Evolutionary conservation across 2,329 filamentous ascomycete genomes (phyloP).

Genomic region (Myotisia sp.): DNA sequence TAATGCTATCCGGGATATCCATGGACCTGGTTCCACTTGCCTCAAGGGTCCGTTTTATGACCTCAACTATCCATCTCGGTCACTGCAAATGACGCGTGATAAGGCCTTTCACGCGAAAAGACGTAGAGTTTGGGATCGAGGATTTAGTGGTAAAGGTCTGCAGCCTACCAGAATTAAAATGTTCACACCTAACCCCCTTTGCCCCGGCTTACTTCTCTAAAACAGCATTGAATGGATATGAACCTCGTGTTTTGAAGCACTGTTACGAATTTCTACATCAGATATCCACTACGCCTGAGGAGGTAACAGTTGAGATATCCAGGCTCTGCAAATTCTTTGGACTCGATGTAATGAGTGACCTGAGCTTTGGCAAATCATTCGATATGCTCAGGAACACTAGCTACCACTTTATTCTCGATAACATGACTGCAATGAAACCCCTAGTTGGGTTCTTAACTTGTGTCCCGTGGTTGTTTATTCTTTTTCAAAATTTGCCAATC

Average conservation of each 20-base stretch:
- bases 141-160: constrained; percentile 19
- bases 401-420: constrained; percentile 14
- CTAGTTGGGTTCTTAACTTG: constrained; percentile 12
- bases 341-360: constrained; percentile 25
- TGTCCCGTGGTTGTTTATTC: constrained; percentile 15
- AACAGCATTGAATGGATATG: constrained; percentile 8
- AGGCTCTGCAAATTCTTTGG: constrained; percentile 16
- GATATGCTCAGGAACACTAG: constrained; percentile 19
- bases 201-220: background rate
- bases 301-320: constrained; percentile 7
- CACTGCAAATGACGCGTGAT: constrained; percentile 15
- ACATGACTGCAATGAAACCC: constrained; percentile 12
- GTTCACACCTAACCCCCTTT: background rate
- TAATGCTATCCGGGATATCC: constrained; percentile 10
- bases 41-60: constrained; percentile 19
- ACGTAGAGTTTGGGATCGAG: constrained; percentile 20
- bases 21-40: constrained; percentile 13
- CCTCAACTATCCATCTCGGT: constrained; percentile 12
- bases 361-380: constrained; percentile 26
- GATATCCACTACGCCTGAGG: constrained; percentile 5
- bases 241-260: constrained; percentile 8
- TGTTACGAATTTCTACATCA: constrained; percentile 5
- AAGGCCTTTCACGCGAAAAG: constrained; percentile 13
- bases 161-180: no score
- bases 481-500: constrained; percentile 13